Conservation (phyloP, 805 yeast genomes). For the Ogataea populi-albae region DNA sequence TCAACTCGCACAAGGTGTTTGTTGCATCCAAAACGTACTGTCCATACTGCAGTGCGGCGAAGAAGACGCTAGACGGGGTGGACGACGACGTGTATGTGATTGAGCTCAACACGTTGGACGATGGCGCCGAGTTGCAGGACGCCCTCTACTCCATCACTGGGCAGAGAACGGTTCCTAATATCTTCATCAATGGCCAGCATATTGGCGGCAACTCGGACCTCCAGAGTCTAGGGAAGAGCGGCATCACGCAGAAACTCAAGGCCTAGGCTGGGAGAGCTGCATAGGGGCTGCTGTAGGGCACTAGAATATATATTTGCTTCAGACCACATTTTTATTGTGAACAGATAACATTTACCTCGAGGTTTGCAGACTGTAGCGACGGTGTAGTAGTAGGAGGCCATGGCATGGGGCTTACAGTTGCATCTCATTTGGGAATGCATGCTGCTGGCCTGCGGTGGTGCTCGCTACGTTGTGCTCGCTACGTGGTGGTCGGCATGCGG, state of each 20-base stretch:
- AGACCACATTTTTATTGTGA: no score
- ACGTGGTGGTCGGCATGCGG: no score
- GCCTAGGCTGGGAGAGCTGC: no score
- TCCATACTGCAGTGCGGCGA: conserved; percentile 59
- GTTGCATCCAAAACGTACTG: conserved; percentile 81
- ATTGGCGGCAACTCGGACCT: conserved; percentile 94
- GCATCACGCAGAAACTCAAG: conserved; percentile 15
- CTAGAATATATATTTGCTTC: no score
- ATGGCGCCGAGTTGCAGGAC: conserved; percentile 78
- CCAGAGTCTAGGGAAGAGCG: conserved; percentile 54
- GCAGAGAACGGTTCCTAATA: conserved; percentile 91
- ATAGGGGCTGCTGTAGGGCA: no score
- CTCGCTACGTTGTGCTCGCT: no score
- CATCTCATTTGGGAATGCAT: no score
- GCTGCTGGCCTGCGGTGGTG: no score
- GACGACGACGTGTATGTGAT: conserved; percentile 50
- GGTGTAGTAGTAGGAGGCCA: no score
- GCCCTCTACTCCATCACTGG: conserved; percentile 77
- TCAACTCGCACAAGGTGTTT: conserved; percentile 64
- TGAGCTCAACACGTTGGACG: conserved; percentile 53
- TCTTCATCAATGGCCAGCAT: conserved; percentile 87
- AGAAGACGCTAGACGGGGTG: conserved; percentile 36
- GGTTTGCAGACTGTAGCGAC: no score
- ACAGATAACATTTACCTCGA: no score
- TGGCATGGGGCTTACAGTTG: no score